Percentiles rank a stretch among this genome's conserved stretches.
Evolutionary conservation across 2,329 filamentous ascomycete genomes (phyloP).

Genomic region (Hymenoscyphus albidus): DNA sequence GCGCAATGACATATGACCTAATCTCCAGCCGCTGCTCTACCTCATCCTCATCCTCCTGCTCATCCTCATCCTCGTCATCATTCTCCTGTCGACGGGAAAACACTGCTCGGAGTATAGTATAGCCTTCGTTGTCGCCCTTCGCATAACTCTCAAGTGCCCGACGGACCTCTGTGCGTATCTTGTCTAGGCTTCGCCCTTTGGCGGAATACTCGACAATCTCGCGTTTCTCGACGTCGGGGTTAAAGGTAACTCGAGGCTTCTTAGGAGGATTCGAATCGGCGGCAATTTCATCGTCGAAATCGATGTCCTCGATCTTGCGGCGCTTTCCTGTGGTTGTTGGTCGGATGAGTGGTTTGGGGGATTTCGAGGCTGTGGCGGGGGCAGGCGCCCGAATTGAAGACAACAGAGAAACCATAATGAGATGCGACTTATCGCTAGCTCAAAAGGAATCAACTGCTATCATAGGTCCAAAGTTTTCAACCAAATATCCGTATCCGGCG

Average conservation of each 20-base stretch:
- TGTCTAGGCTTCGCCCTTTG: constrained; percentile 28
- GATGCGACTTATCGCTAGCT: constrained; percentile 8
- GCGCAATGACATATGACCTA: constrained; percentile 58
- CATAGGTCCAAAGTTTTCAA: constrained; percentile 14
- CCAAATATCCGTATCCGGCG: neutral
- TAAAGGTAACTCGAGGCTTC: constrained; percentile 33
- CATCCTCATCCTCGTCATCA: constrained; percentile 25
- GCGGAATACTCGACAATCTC: constrained; percentile 31
- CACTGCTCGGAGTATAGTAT: constrained; percentile 46
- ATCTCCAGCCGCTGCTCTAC: constrained; percentile 38
- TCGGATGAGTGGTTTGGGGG: constrained; percentile 32
- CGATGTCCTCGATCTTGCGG: constrained; percentile 30
- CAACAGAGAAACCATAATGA: constrained; percentile 28
- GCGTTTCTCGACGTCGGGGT: constrained; percentile 34
- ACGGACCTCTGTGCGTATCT: constrained; percentile 33
- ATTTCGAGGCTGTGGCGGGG: constrained; percentile 18
- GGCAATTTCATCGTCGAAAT: constrained; percentile 26
- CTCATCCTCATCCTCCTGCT: constrained; percentile 15
- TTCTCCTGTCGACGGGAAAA: constrained; percentile 37
- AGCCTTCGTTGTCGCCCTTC: constrained; percentile 23
- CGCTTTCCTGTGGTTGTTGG: constrained; percentile 28
- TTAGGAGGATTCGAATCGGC: constrained; percentile 29
- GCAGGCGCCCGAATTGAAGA: constrained; percentile 16
- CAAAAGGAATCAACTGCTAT: constrained; percentile 10
- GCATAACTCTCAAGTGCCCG: constrained; percentile 50